These are phyloP conservation scores for Flaveria linearis DNA, from an alignment of 129 eudicot genomes.

Conservation along the genomic window DNA sequence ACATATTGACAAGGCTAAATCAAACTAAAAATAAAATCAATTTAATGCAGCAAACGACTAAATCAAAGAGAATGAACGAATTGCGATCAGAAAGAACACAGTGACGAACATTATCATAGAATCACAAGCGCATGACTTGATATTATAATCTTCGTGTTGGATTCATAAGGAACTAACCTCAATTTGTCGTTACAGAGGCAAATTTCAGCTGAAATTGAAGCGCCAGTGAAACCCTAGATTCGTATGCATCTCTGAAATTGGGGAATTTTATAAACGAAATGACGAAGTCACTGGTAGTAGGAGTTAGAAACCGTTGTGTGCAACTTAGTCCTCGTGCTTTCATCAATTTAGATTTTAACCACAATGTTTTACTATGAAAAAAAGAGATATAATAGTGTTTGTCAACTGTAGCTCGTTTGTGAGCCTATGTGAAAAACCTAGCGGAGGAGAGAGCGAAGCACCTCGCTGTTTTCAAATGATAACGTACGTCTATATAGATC, in stretches of 20 bases:
- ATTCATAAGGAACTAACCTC: slow-evolving; percentile 10
- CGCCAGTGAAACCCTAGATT: slow-evolving; percentile 41
- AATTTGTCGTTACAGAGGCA: background rate
- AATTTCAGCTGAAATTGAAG: slow-evolving; percentile 28
- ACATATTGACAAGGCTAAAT: background rate
- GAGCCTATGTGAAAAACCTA: too few relatives aligned
- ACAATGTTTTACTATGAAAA: too few relatives aligned
- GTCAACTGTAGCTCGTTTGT: too few relatives aligned
- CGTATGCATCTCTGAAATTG: slow-evolving; percentile 21
- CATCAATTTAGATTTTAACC: background rate
- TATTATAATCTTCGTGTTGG: slow-evolving; percentile 11
- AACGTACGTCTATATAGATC: too few relatives aligned
- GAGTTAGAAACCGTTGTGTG: slow-evolving; percentile 8
- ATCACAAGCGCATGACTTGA: slow-evolving; percentile 1
- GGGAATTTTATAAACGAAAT: slow-evolving; percentile 7
- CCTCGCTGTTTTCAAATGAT: too few relatives aligned
- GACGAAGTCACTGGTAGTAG: slow-evolving; percentile 4
- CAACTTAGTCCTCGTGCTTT: slow-evolving; percentile 17
- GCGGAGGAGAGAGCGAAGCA: too few relatives aligned
- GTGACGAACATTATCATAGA: slow-evolving; percentile 8
- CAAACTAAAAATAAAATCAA: background rate
- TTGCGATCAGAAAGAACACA: slow-evolving; percentile 15
- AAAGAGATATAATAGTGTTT: too few relatives aligned
- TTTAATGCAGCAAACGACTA: background rate
- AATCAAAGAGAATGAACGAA: slow-evolving; percentile 14